A percentile compares a stretch with the other conserved stretches of the same genome.
phyloP scores from a whole-genome alignment of 2,329 filamentous ascomycete species.

The Aspergillus hiratsukae region DNA sequence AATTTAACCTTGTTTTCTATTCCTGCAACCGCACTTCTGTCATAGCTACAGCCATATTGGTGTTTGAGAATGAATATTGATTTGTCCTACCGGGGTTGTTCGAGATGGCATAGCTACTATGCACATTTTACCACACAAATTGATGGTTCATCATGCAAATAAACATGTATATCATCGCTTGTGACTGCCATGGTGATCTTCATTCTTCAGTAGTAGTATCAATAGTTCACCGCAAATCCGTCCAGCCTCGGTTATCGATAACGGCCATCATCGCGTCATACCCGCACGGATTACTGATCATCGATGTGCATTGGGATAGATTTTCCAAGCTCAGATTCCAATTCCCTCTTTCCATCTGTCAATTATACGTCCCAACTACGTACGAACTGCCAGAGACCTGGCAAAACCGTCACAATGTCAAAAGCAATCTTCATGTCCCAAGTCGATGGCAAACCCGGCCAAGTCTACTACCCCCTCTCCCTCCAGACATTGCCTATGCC shows the following conservation, averaged over 20 bases:
- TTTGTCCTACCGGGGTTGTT: neutral
- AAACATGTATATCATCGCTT: neutral
- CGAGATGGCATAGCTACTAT: neutral
- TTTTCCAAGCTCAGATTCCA: neutral
- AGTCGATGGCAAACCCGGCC: slow-evolving; percentile 58
- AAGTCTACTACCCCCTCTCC: slow-evolving; percentile 63
- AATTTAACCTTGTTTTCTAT: neutral
- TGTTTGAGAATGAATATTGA: neutral
- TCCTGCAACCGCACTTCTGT: neutral
- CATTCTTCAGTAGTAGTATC: too few relatives aligned
- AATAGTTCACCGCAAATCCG: neutral
- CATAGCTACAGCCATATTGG: neutral
- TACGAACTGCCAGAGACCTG: neutral
- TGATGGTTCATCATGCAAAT: neutral
- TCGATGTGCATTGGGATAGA: neutral
- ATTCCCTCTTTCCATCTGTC: neutral
- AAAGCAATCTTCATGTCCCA: slow-evolving; percentile 42
- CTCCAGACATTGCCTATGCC: slow-evolving; percentile 60
- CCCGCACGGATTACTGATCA: slow-evolving; percentile 6
- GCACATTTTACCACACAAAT: too few relatives aligned
- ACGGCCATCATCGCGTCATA: slow-evolving; percentile 1
- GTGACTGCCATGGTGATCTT: too few relatives aligned
- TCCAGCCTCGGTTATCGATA: slow-evolving; percentile 4
- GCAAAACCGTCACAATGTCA: slow-evolving; percentile 30
- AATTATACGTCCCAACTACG: neutral